Conservation (phyloP, 495 filamentous ascomycete genomes). For the Xylaria longipes region DNA sequence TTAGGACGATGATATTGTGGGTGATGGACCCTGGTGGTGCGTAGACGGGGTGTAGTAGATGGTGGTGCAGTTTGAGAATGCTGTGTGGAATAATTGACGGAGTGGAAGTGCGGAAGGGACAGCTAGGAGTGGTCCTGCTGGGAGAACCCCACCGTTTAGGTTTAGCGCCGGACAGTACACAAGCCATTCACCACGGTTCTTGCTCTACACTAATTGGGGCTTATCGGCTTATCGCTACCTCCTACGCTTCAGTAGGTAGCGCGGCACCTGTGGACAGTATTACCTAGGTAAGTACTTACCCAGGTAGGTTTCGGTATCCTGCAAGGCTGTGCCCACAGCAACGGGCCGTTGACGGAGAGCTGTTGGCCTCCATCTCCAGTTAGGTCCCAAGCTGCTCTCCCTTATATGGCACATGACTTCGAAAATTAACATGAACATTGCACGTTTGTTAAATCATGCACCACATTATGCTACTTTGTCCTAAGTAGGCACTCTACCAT, state of each 20-base stretch:
- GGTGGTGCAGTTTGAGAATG: constrained; percentile 44
- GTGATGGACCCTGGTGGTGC: constrained; percentile 38
- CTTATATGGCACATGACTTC: neutral
- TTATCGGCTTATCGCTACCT: constrained; percentile 19
- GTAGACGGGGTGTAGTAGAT: constrained; percentile 41
- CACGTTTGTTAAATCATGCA: neutral
- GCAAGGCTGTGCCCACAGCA: neutral
- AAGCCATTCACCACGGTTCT: neutral
- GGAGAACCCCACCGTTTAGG: constrained; percentile 15
- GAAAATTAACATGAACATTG: neutral
- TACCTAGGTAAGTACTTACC: neutral
- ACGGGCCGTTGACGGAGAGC: neutral
- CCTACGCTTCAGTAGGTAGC: neutral
- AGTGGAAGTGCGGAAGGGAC: constrained; percentile 29
- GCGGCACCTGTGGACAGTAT: no score
- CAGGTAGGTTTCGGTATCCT: neutral
- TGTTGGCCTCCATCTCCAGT: neutral
- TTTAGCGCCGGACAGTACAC: constrained; percentile 15
- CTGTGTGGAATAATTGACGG: constrained; percentile 43
- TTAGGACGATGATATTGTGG: constrained; percentile 36
- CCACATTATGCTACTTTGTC: neutral
- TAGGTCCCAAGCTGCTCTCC: neutral
- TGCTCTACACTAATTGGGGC: constrained; percentile 10
- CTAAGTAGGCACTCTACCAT: neutral
- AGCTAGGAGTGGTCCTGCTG: constrained; percentile 26